Evolutionary conservation across 2,329 filamentous ascomycete species (phyloP), one percentile per base, ranked within the genome.

Genomic region (Lasiodiplodia citricola): DNA sequence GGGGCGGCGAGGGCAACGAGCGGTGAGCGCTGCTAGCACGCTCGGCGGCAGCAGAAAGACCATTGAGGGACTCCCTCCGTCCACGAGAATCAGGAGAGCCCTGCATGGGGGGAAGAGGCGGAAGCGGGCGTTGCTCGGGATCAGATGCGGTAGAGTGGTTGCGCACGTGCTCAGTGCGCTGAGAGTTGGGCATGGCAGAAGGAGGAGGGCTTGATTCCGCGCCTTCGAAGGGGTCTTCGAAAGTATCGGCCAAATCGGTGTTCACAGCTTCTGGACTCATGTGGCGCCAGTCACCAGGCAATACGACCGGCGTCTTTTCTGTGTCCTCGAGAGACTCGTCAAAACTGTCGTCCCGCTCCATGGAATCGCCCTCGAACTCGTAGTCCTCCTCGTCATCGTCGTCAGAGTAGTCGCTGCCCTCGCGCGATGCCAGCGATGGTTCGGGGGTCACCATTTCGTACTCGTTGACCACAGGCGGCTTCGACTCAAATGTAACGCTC

Each of bases 371-470:
- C 66, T 85, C 83, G 70, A 85, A 85, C 76, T 81, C 92, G 55
- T 89, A 85, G 55, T 94, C 91, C 31, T 91, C 88, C 51, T 94
- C 88, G 21, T 92, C 90, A 31, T 91, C 89, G 14, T 93, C 91
- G 38, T 92, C 89, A 2, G 84, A 84, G 0, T 93, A 95, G 71
- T 97, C 94, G 78, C 95, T 98, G 52, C 94, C 93, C 76, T 97
- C 93, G 10, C 95, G 91, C 14, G 95, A 98, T 73, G 91, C 94
- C 60, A 92, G 95, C 1, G 95, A 97, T n/a, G 96, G 88, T 76
- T 97, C 96, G 13, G 96, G 96, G 2, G 96, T 99, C 41, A 93
- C 92, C 92, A 97, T 94, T 81, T 98, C 96, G 79, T 98, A 99
- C 81, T 99, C 96, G 77, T 98, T 97, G 75, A 99, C 87, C 77